Evolutionary conservation across 2,329 filamentous ascomycete genomes (phyloP), one percentile per base, ranked within the genome.

Genomic region (Helotiales sp.): DNA sequence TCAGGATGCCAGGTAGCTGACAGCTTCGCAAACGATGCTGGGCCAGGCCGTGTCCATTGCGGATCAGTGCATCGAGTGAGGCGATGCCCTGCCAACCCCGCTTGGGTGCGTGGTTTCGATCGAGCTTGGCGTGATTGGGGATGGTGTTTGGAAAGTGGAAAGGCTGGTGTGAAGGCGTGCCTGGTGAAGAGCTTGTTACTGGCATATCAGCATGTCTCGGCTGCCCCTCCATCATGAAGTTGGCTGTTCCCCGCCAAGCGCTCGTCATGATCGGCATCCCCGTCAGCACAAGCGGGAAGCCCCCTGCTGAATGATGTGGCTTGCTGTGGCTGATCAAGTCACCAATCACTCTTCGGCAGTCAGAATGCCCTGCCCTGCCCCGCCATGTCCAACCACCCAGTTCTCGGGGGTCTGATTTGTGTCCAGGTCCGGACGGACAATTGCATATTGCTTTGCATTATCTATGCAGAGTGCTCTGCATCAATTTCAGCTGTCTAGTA

Each of bases 261-360:
- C 17, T 53, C 62, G 60, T 64, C 60, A 64, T 64, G 60, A 63
- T 63, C 62, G 62, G 60, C 60, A 51, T 47, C 30, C 55, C 56
- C 56, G 59, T 53, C 51, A 54, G 31, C 34, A 24, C 6, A 36
- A 36, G 33, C 33, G 13, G 15, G 13, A 15, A 19, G 36, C 24
- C n/a, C 52, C 48, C 40, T 40, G 38, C 15, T 19, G 9, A 12
- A 31, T 27, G 47, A 40, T 34, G 57, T 62, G 55, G 59, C 56
- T 46, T 17, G 27, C n/a, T 34, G 58, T 60, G 59, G 59, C 55
- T 52, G 29, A 22, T 6, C 10, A 12, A 31, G 25, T 30, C 29
- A 36, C 52, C 57, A 55, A 52, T 55, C 38, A 33, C 17, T 27
- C 15, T 3, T 25, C 22, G 22, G 22, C 22, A 2, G 22, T 3